Base-by-base conservation (phyloP, 306 rosid genomes). In the Pyrus betulifolia region DNA sequence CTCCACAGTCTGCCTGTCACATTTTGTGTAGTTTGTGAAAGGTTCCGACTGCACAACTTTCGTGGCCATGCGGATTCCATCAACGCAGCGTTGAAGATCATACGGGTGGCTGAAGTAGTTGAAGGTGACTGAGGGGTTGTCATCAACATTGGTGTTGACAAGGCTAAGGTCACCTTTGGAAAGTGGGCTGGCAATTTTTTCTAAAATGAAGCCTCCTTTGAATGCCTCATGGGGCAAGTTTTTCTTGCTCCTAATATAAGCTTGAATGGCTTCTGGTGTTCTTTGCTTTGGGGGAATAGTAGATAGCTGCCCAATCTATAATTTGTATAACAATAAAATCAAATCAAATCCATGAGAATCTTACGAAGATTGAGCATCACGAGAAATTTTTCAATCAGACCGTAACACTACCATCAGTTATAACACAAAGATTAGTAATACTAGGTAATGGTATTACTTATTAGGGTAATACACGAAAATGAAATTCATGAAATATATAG, bases 261-360 rank as follows among this genome's bases (percentile, higher is more conserved):
- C 92, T 84, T 88, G 70, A 51, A 92, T 60, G 27, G 88, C 93
- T 85, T 92, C 89, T 63, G 63, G 75, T 40, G 97, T 89, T 81
- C 98, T 89, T 82, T 92, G 93, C 85, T 88, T 92, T 7, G 98
- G 98, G 52, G 97, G 96, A 70, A 95, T 84, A 25, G 97, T 95
- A 17, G 97, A 89, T 60, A 95, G 92, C 74, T 95, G 98, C 58
- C 98, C 98, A 78, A 95, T 92, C 98, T 94, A 87, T 77, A 75
- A 69, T 35, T 57, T 4, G 65, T 31, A 76, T 75, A 69, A 76
- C 55, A 66, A 22, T 7, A 35, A 35, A 35, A 35, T 2, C 64
- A 45, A 54, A 54, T 54, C 10, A 54, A 17, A 54, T 54, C 59
- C 23, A 54, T 40, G 28, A n/a, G 62, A 58, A 58, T 58, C 14